Conservation (phyloP, 805 yeast genomes). For the Pichia occidentalis region DNA sequence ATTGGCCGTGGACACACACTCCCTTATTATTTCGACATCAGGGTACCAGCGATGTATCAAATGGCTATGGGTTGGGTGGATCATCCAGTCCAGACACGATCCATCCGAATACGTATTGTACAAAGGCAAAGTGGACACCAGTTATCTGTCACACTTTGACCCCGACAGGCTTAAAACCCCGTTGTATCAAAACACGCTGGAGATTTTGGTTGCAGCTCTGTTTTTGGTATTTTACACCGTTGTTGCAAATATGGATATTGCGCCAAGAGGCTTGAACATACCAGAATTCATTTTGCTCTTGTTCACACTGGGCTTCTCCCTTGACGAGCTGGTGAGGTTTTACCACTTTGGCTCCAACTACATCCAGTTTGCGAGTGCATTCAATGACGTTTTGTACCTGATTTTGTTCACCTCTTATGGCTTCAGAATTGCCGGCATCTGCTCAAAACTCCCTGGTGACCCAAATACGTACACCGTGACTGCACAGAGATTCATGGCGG, state of each 20-base stretch:
- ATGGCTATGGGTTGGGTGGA: constrained; percentile 95
- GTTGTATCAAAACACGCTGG: constrained; percentile 67
- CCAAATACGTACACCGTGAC: constrained; percentile 20
- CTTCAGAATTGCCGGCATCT: constrained; percentile 43
- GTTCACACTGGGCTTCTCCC: constrained; percentile 58
- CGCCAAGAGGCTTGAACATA: constrained; percentile 29
- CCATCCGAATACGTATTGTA: constrained; percentile 65
- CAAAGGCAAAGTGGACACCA: constrained; percentile 49
- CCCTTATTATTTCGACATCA: constrained; percentile 69
- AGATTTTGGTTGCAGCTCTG: constrained; percentile 57
- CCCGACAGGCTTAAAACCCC: constrained; percentile 86
- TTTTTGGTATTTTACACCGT: constrained; percentile 58
- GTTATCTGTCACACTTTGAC: constrained; percentile 58
- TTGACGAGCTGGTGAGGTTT: constrained; percentile 64
- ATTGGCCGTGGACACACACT: constrained; percentile 79
- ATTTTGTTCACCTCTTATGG: constrained; percentile 47
- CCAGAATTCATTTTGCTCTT: constrained; percentile 54
- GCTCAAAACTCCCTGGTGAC: constrained; percentile 23
- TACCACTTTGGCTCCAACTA: constrained; percentile 72
- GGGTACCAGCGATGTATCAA: constrained; percentile 83
- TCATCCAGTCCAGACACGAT: constrained; percentile 64
- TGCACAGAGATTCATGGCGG: constrained; percentile 63
- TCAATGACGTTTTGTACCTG: constrained; percentile 64
- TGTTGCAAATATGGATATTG: constrained; percentile 54
- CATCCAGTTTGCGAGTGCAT: constrained; percentile 71